Percentiles rank a stretch among this genome's conserved stretches.
Evolutionary conservation across 106 monocot species (phyloP).

Genomic region (Hemerocallis citrina): DNA sequence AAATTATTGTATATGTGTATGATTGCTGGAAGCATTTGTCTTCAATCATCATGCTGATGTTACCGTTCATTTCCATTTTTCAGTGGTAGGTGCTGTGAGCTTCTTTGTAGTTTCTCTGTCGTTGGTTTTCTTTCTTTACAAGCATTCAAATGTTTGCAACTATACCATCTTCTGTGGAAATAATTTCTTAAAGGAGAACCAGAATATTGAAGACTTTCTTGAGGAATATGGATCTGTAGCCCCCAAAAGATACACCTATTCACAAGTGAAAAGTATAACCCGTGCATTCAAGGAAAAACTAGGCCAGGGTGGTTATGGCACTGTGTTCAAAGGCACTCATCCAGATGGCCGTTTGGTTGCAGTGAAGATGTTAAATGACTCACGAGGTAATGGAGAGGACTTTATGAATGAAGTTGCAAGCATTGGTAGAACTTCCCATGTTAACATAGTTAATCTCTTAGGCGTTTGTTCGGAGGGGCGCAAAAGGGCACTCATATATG

Average conservation of each 20-base stretch:
- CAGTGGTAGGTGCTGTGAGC: no score
- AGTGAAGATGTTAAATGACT: conserved; percentile 4
- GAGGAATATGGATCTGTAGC: background rate
- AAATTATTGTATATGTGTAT: no score
- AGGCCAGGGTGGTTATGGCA: conserved; percentile 13
- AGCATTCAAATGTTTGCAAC: no score
- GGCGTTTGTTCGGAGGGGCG: conserved; percentile 9
- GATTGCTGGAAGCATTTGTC: no score
- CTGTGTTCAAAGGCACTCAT: conserved; percentile 7
- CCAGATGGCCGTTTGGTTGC: conserved; percentile 2
- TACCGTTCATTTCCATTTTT: no score
- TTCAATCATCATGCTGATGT: no score
- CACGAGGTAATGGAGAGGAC: conserved; percentile 11
- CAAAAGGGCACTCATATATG: conserved; percentile 13
- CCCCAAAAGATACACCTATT: no score
- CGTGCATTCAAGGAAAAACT: background rate
- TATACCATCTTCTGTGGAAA: no score
- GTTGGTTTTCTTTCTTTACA: no score
- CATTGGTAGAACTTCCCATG: conserved; percentile 12
- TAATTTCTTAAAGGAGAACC: no score
- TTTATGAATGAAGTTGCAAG: conserved; percentile 10
- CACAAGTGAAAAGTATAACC: background rate
- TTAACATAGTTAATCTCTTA: conserved; percentile 11
- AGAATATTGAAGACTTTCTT: conserved; percentile 1
- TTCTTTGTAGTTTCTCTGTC: no score